A percentile compares a stretch with the other conserved stretches of the same genome.
These are phyloP conservation scores for Colletotrichum salicis DNA, from an alignment of 2,329 filamentous ascomycete species.

Conservation along the genomic window DNA sequence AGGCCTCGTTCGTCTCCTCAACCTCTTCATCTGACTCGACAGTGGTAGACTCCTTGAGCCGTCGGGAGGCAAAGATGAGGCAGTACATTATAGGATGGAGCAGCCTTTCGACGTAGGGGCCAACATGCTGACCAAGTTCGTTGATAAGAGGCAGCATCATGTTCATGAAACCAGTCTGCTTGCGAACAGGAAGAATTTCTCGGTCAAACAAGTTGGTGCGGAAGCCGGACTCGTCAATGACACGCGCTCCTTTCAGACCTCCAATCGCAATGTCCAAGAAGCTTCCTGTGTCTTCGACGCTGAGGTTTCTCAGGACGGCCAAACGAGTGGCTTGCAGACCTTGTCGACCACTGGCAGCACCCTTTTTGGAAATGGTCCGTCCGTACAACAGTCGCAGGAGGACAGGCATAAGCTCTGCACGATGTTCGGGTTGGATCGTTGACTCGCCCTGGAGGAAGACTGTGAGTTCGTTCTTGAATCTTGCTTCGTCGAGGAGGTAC, in stretches of 20 bases:
- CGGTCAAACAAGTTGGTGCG: conserved; percentile 64
- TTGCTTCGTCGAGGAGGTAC: conserved; percentile 87
- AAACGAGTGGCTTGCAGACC: conserved; percentile 85
- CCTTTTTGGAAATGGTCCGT: conserved; percentile 84
- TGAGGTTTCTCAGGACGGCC: conserved; percentile 81
- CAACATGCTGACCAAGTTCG: conserved; percentile 80
- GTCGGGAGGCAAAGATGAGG: conserved; percentile 75
- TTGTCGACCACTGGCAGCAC: conserved; percentile 78
- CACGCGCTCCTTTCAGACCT: conserved; percentile 68
- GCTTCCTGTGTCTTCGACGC: conserved; percentile 76
- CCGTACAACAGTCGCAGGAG: conserved; percentile 90
- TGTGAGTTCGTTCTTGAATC: conserved; percentile 94
- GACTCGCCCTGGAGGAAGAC: conserved; percentile 84
- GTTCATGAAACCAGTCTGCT: conserved; percentile 90
- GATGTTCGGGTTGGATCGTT: conserved; percentile 78
- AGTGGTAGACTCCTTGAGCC: conserved; percentile 55
- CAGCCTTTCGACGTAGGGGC: conserved; percentile 74
- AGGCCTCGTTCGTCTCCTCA: conserved; percentile 55
- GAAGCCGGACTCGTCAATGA: conserved; percentile 63
- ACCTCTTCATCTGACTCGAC: conserved; percentile 50
- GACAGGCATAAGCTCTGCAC: conserved; percentile 81
- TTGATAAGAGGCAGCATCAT: conserved; percentile 90
- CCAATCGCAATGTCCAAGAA: conserved; percentile 88
- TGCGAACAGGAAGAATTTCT: conserved; percentile 74
- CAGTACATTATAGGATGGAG: conserved; percentile 86